Evolutionary conservation across 129 eudicot genomes (phyloP).

Genomic region (Lactuca saligna): DNA sequence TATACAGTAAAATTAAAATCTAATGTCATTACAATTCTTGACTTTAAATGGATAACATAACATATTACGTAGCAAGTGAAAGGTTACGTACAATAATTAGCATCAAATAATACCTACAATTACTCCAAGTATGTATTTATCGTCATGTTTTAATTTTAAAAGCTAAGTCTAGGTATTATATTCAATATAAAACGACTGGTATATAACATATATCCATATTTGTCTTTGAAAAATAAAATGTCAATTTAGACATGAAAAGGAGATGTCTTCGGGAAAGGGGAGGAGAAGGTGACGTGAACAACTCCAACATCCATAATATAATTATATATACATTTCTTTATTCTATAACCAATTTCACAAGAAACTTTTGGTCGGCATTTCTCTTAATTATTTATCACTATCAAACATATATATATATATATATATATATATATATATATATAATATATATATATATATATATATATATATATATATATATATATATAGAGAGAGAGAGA

Average conservation of each 20-base stretch:
- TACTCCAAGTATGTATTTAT: background rate
- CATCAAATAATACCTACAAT: background rate
- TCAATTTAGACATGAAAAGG: conserved; percentile 26
- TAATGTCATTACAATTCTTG: too few species aligned
- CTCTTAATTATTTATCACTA: conserved; percentile 13
- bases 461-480: too few species aligned
- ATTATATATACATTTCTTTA: conserved; percentile 4
- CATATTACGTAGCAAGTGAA: too few species aligned
- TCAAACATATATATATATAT: background rate
- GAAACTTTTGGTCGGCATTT: conserved; percentile 72
- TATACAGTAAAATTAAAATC: too few species aligned
- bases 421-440: too few species aligned
- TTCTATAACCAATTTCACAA: conserved; percentile 49
- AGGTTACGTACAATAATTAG: background rate
- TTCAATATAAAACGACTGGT: background rate
- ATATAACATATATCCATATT: background rate
- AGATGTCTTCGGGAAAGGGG: conserved; percentile 13
- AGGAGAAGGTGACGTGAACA: conserved; percentile 70
- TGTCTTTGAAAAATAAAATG: conserved; percentile 16
- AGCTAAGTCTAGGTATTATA: background rate
- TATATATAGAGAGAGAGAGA: too few species aligned
- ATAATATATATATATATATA: too few species aligned
- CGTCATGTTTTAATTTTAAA: background rate
- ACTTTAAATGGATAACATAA: too few species aligned
- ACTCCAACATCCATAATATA: conserved; percentile 49